Evolutionary conservation across 495 filamentous ascomycete genomes (phyloP).

Genomic region (Penicillium soppii): DNA sequence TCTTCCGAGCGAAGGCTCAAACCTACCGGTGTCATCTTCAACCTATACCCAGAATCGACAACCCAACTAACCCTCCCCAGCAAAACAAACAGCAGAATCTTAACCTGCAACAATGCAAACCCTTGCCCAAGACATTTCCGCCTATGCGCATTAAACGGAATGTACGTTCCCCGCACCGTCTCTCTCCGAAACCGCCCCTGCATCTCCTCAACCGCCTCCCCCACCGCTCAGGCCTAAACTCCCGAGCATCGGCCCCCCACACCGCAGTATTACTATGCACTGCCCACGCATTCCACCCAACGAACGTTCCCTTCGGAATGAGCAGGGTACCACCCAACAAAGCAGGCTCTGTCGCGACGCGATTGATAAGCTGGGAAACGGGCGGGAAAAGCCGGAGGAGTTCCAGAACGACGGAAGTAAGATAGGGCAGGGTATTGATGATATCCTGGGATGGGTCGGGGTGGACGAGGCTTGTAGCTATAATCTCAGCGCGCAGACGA

Average conservation of each 20-base stretch:
- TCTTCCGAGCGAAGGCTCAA: neutral
- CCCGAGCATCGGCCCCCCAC: constrained; percentile 30
- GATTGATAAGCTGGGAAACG: constrained; percentile 38
- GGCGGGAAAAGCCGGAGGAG: constrained; percentile 42
- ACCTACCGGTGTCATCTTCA: constrained; percentile 35
- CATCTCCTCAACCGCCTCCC: constrained; percentile 32
- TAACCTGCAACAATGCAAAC: constrained; percentile 35
- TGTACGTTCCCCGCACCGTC: constrained; percentile 32
- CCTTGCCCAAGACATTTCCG: constrained; percentile 38
- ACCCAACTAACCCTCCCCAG: constrained; percentile 26
- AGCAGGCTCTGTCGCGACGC: constrained; percentile 9
- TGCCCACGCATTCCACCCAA: constrained; percentile 38
- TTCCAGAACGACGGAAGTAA: constrained; percentile 38
- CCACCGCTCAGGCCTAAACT: constrained; percentile 40
- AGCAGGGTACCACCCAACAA: constrained; percentile 25
- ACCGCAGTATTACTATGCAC: constrained; percentile 27
- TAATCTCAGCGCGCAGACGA: constrained; percentile 28
- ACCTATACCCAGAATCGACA: constrained; percentile 28
- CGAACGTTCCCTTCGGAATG: constrained; percentile 31
- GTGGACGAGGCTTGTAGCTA: neutral
- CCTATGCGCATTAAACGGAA: constrained; percentile 35
- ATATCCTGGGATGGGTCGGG: constrained; percentile 17
- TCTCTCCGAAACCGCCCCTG: constrained; percentile 22
- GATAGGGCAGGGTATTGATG: constrained; percentile 32
- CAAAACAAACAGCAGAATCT: constrained; percentile 33